These are phyloP conservation scores for Fomitopsis pinicola DNA, from an alignment of 1,284 basidiomycete genomes.

Conservation along the genomic window DNA sequence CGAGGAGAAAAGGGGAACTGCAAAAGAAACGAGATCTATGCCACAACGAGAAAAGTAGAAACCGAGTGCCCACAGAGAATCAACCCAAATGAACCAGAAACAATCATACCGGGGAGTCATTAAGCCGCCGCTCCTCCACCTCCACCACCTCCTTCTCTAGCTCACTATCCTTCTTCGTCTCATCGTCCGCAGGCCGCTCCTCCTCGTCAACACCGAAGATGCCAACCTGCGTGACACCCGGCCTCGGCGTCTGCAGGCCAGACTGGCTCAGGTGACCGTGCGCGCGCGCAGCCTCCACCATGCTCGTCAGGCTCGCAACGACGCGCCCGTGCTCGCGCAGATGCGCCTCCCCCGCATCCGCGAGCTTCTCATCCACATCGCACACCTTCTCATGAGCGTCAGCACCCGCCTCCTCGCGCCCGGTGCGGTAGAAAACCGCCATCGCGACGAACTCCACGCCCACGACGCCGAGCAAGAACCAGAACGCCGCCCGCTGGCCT, in stretches of 20 bases:
- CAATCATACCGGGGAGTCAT: neutral
- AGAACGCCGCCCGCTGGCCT: conserved; percentile 43
- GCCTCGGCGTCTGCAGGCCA: neutral
- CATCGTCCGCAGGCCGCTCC: neutral
- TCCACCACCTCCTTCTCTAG: neutral
- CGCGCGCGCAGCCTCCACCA: neutral
- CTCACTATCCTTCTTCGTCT: neutral
- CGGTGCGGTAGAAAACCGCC: conserved; percentile 33
- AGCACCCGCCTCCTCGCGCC: conserved; percentile 15
- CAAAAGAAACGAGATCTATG: neutral
- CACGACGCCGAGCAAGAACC: conserved; percentile 44
- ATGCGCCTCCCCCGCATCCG: neutral
- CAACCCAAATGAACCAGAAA: neutral
- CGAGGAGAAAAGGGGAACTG: neutral
- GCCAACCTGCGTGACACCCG: neutral
- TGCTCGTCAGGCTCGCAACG: neutral
- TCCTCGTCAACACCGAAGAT: neutral
- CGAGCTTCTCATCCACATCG: conserved; percentile 1
- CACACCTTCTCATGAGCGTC: conserved; percentile 6
- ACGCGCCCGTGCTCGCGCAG: neutral
- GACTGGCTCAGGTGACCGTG: neutral
- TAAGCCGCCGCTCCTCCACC: neutral
- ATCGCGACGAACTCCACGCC: conserved; percentile 30
- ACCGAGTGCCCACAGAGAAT: neutral
- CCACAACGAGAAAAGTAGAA: neutral